Conservation (phyloP, 768 basidiomycete species). For the Panaeolus papilionaceus region DNA sequence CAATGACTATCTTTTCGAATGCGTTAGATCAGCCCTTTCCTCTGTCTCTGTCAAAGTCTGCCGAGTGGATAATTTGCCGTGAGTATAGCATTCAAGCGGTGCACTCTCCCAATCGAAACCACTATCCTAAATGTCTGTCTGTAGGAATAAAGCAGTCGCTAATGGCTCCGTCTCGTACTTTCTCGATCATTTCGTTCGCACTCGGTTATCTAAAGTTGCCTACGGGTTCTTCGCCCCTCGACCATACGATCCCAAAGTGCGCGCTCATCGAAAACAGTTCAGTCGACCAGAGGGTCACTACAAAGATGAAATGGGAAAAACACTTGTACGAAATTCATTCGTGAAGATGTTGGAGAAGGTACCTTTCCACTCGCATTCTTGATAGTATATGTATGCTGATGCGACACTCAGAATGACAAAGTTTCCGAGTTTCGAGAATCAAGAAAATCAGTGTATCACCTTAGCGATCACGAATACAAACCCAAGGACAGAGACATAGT, state of each 20-base stretch:
- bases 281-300: background rate
- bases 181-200: conserved; percentile 55
- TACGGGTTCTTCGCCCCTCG: conserved; percentile 51
- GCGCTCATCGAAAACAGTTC: background rate
- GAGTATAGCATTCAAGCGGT: background rate
- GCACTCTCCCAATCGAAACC: background rate
- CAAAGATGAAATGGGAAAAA: background rate
- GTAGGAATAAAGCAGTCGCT: conserved; percentile 30
- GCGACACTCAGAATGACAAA: background rate
- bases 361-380: no score
- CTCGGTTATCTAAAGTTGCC: conserved; percentile 51
- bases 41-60: conserved; percentile 20
- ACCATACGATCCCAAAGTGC: conserved; percentile 34
- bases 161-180: conserved; percentile 50
- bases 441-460: background rate
- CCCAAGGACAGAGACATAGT: background rate
- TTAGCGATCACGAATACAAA: background rate
- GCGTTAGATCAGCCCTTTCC: conserved; percentile 15
- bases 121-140: background rate
- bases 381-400: background rate
- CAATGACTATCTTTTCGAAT: conserved; percentile 24
- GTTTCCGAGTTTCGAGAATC: background rate
- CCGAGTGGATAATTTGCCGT: conserved; percentile 24
- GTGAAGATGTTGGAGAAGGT: background rate
- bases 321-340: background rate